Percentiles rank a stretch among this genome's conserved stretches.
Evolutionary conservation across 1,139 yeast genomes (phyloP).

Genomic region (Yueomyces sp.): DNA sequence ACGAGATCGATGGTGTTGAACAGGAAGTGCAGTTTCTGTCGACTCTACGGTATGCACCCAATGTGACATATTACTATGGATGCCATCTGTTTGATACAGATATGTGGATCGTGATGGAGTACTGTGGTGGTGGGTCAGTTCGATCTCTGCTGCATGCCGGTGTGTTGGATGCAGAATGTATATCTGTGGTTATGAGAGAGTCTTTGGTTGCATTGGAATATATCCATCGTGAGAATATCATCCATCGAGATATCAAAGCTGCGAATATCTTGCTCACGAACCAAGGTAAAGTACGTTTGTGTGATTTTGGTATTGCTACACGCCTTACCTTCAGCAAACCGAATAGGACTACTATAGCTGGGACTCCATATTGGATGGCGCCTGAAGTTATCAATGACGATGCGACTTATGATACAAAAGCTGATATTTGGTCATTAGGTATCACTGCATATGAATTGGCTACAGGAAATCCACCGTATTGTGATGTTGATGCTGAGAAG

Average conservation of each 20-base stretch:
- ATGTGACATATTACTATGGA: conserved; percentile 83
- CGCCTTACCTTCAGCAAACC: not conserved
- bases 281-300: not conserved
- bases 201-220: conserved; percentile 19
- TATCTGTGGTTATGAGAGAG: conserved; percentile 74
- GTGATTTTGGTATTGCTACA: not conserved
- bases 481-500: conserved; percentile 85
- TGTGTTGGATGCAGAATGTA: conserved; percentile 59
- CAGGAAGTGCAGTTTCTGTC: conserved; percentile 78
- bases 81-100: conserved; percentile 73
- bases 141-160: conserved; percentile 80
- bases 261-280: not conserved
- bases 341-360: not conserved
- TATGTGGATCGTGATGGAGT: conserved; percentile 92
- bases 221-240: not conserved
- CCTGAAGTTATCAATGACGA: conserved; percentile 25
- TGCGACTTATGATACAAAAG: conserved; percentile 73
- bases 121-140: conserved; percentile 90
- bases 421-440: conserved; percentile 88
- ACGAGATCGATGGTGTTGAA: conserved; percentile 86
- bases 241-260: not conserved
- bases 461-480: conserved; percentile 94
- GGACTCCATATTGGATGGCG: not conserved
- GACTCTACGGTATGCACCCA: conserved; percentile 69
- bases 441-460: conserved; percentile 86